Conservation (phyloP, 768 basidiomycete genomes). For the Paxillus involutus region DNA sequence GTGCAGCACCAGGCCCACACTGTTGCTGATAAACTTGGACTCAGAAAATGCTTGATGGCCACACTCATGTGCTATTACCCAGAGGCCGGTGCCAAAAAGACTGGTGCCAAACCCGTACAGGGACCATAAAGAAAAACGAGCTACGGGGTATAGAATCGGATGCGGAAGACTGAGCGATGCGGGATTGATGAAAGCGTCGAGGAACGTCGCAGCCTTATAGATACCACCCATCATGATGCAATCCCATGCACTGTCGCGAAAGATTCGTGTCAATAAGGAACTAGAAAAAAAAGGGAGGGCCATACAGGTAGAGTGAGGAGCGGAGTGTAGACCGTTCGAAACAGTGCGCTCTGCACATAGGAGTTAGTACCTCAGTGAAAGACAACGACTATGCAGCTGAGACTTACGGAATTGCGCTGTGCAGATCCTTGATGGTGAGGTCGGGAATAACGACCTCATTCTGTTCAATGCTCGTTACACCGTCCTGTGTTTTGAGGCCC, state of each 20-base stretch:
- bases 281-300: neutral
- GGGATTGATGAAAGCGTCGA: constrained; percentile 63
- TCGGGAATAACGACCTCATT: constrained; percentile 71
- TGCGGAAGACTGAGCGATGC: constrained; percentile 53
- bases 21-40: constrained; percentile 88
- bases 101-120: constrained; percentile 82
- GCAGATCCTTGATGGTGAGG: constrained; percentile 83
- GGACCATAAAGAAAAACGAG: constrained; percentile 71
- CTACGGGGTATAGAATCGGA: constrained; percentile 60
- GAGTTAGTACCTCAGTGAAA: neutral
- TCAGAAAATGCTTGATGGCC: constrained; percentile 97
- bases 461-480: constrained; percentile 46
- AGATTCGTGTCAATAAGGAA: constrained; percentile 11
- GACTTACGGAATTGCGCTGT: constrained; percentile 79
- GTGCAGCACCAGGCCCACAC: constrained; percentile 90
- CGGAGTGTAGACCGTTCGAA: constrained; percentile 84
- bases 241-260: constrained; percentile 64
- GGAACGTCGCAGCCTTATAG: constrained; percentile 65
- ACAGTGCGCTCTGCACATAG: constrained; percentile 66
- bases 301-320: constrained; percentile 79
- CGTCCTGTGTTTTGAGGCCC: constrained; percentile 13
- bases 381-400: neutral
- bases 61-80: constrained; percentile 94
- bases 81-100: constrained; percentile 87
- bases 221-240: constrained; percentile 62